A percentile compares a stretch with the other conserved stretches of the same genome.
phyloP scores from a whole-genome alignment of 495 filamentous ascomycete genomes.

The Daldinia caldariorum region DNA sequence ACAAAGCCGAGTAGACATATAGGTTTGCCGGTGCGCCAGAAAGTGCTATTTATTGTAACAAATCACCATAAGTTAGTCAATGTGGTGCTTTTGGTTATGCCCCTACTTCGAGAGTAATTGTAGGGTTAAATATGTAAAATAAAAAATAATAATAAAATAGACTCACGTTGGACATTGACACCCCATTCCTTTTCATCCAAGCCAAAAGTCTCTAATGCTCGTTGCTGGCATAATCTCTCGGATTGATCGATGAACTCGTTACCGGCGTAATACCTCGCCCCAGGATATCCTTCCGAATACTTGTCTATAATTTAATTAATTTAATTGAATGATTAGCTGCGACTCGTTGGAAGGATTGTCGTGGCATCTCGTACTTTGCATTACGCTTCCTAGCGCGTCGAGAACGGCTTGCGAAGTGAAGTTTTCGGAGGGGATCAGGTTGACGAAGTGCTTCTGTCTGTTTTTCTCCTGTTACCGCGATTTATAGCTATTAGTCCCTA shows the following conservation, averaged over 20 bases:
- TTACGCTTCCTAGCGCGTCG: constrained; percentile 95
- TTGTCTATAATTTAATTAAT: constrained; percentile 74
- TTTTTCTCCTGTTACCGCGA: constrained; percentile 77
- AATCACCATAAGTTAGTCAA: constrained; percentile 20
- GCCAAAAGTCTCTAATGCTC: constrained; percentile 87
- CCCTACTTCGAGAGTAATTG: not conserved
- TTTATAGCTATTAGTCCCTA: constrained; percentile 18
- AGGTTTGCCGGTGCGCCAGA: constrained; percentile 97
- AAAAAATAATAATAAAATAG: too few relatives aligned
- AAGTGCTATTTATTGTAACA: constrained; percentile 66
- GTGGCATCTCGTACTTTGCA: constrained; percentile 79
- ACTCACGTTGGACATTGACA: constrained; percentile 93
- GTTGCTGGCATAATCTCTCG: constrained; percentile 86
- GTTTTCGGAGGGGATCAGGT: constrained; percentile 98
- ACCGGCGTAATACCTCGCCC: constrained; percentile 95
- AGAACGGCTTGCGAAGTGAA: constrained; percentile 98
- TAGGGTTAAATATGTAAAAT: too few relatives aligned
- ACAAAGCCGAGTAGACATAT: constrained; percentile 91
- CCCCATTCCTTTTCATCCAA: constrained; percentile 90
- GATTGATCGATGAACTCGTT: constrained; percentile 95
- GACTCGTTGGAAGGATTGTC: not conserved
- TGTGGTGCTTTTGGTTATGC: not conserved
- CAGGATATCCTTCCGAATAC: constrained; percentile 98
- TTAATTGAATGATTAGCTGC: constrained; percentile 23
- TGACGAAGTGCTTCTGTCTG: constrained; percentile 96